Percentiles rank a stretch among this genome's conserved stretches.
Evolutionary conservation across 345 rosid species (phyloP).

Genomic region (Murraya koenigii): DNA sequence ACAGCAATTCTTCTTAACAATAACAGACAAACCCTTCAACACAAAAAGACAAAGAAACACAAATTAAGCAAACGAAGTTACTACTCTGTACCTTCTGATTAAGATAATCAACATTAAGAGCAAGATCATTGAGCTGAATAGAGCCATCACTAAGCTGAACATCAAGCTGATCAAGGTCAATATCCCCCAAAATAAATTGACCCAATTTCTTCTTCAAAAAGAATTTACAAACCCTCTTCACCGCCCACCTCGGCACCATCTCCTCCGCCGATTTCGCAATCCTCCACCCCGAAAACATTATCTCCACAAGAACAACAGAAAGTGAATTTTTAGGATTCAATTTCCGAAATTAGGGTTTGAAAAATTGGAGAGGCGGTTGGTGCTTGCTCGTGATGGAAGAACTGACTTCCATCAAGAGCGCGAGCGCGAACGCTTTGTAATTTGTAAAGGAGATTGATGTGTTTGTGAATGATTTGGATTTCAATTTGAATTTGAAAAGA

Average conservation of each 20-base stretch:
- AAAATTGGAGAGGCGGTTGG: background rate
- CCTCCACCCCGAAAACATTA: slow-evolving; percentile 54
- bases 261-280: slow-evolving; percentile 78
- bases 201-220: slow-evolving; percentile 92
- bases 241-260: slow-evolving; percentile 77
- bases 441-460: background rate
- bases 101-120: slow-evolving; percentile 79
- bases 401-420: slow-evolving; percentile 28
- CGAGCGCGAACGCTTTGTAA: background rate
- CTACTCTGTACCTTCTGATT: slow-evolving; percentile 53
- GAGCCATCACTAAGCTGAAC: slow-evolving; percentile 82
- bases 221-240: slow-evolving; percentile 80
- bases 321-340: background rate
- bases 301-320: background rate
- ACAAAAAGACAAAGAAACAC: background rate
- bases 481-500: background rate
- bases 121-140: slow-evolving; percentile 77
- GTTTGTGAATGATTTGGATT: background rate
- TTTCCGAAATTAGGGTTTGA: slow-evolving; percentile 9
- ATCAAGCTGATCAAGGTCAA: slow-evolving; percentile 90
- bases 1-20: background rate
- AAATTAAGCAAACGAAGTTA: background rate
- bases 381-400: slow-evolving; percentile 22
- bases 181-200: slow-evolving; percentile 74
- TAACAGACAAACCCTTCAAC: too few species aligned